These are phyloP conservation scores for Climacium dendroides DNA, from an alignment of 225 moss, liverwort and hornwort genomes.

Conservation along the genomic window DNA sequence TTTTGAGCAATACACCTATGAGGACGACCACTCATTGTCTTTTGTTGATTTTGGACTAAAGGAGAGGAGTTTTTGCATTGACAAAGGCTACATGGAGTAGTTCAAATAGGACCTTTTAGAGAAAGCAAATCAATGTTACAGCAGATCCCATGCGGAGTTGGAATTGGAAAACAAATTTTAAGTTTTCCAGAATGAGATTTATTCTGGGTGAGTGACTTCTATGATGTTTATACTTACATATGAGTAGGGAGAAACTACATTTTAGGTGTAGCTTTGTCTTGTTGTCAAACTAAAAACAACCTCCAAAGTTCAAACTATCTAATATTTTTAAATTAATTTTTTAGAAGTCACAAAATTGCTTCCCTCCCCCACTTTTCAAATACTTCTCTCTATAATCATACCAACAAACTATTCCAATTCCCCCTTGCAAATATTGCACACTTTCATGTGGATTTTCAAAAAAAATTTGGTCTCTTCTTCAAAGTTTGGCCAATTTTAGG, in stretches of 20 bases:
- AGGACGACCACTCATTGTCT: too few relatives aligned
- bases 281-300: not conserved
- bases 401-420: rapidly evolving
- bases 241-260: rapidly evolving
- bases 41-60: not conserved
- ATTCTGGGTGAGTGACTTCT: not conserved
- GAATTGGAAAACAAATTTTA: not conserved
- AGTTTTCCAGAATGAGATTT: not conserved
- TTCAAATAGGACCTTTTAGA: not conserved
- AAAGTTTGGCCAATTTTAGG: rapidly evolving
- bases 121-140: not conserved
- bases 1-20: not conserved
- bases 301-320: not conserved
- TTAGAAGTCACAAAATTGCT: rapidly evolving
- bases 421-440: not conserved
- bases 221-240: not conserved
- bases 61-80: not conserved
- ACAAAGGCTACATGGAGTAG: not conserved
- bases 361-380: not conserved
- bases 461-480: not conserved
- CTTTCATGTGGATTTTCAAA: rapidly evolving
- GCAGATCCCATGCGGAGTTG: rapidly evolving
- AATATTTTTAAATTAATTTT: not conserved
- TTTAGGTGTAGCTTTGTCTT: not conserved
- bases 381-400: not conserved